Base-by-base conservation (phyloP, 306 rosid genomes). In the Clitoria ternatea region DNA sequence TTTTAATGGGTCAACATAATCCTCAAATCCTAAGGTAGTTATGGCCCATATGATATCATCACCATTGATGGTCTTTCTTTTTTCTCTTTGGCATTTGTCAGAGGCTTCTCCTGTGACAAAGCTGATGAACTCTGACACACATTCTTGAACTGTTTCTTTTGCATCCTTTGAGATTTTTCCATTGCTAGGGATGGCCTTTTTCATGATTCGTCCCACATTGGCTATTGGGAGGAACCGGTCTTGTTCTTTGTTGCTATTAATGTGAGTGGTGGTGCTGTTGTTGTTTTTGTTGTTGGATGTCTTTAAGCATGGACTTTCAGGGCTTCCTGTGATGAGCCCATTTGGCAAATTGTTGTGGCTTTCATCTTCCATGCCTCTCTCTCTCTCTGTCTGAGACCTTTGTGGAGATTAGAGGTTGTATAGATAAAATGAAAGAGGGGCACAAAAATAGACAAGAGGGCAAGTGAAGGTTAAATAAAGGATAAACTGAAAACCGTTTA, bases 111-210 rank as follows among this genome's bases (percentile, higher is more conserved):
- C 86, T 0, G 89, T 87, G 11, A 87, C 85, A 30, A 87, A 88
- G 55, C 90, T 88, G 17, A 85, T 85, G 88, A 85, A 88, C 73
- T 88, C 93, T 0, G 90, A 88, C 0, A 88, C 93, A 35, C 90
- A 85, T 77, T 88, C 93, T 64, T 82, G 88, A 11, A 88, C 82
- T 5, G 82, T 83, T 42, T 88, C 93, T 57, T 85, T 88, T 0
- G 93, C 90, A n/a, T 88, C 90, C 68, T 88, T 83, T 1, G 92
- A 88, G 73, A 88, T 85, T 79, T 88, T 88, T 4, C 88, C 86
- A 8, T 81, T 88, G 13, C 61, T 19, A 0, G 90, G 92, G 20
- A 83, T 79, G 42, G 79, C 80, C 39, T 85, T 88, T 61, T 88
- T 88, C 90, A 88, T 83, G 17, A 88, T 84, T 36, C 91, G 78